Percentiles rank a stretch among this genome's conserved stretches.
phyloP scores from a whole-genome alignment of 345 rosid species.

The Dipteronia dyeriana region DNA sequence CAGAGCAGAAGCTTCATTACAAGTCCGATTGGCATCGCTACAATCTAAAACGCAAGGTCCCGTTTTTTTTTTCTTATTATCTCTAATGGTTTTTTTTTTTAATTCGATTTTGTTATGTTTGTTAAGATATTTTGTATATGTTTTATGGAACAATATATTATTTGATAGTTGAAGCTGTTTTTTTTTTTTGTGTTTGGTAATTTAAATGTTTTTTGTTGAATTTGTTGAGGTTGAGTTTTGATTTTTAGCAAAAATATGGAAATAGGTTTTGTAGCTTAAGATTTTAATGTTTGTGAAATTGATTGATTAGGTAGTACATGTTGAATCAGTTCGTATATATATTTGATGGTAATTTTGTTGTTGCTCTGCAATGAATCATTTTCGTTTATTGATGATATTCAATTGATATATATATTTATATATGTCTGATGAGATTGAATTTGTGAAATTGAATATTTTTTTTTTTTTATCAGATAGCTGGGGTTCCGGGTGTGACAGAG shows the following conservation, averaged over 20 bases:
- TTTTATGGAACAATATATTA: not conserved
- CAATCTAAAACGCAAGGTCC: slow-evolving; percentile 96
- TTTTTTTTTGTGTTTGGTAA: not conserved
- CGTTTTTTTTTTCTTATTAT: not conserved
- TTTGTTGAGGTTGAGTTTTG: not conserved
- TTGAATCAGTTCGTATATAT: not conserved
- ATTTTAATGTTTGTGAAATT: not conserved
- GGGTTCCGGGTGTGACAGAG: slow-evolving; percentile 96
- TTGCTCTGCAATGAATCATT: not conserved
- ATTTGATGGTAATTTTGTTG: too few relatives aligned
- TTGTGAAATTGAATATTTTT: not conserved
- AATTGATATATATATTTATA: not conserved
- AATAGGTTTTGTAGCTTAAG: not conserved
- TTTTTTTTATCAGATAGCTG: slow-evolving; percentile 62
- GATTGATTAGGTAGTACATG: not conserved
- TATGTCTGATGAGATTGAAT: not conserved
- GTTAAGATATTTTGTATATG: not conserved
- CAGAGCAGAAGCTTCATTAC: slow-evolving; percentile 82
- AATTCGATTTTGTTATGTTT: not conserved
- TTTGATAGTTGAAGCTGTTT: not conserved
- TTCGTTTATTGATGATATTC: not conserved
- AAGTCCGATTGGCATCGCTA: slow-evolving; percentile 99
- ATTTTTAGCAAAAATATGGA: not conserved
- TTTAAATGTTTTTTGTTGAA: not conserved
- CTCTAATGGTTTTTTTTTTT: not conserved